Conservation (phyloP, 805 yeast species). For the Wickerhamomyces xylosicus region DNA sequence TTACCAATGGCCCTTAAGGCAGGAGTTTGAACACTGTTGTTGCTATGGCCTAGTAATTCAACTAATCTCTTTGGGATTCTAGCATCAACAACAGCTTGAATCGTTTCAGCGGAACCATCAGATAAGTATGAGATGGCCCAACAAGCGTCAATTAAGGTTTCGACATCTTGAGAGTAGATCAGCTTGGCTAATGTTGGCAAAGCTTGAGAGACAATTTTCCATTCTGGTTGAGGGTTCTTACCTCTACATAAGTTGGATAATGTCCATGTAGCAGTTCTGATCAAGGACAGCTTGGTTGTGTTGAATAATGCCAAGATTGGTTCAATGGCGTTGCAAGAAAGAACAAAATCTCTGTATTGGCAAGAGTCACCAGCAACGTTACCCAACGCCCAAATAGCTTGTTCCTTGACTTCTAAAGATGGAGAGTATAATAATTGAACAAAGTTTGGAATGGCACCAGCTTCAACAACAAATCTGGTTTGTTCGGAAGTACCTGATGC, state of each 20-base stretch:
- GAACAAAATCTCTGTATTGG: constrained; percentile 78
- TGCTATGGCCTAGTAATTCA: constrained; percentile 76
- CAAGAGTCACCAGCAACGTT: constrained; percentile 98
- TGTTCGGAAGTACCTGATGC: constrained; percentile 91
- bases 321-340: constrained; percentile 77
- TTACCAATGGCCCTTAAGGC: constrained; percentile 96
- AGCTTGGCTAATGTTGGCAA: constrained; percentile 87
- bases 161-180: constrained; percentile 83
- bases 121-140: constrained; percentile 96
- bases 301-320: constrained; percentile 76
- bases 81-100: constrained; percentile 94
- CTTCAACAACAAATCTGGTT: constrained; percentile 82
- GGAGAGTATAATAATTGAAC: constrained; percentile 72
- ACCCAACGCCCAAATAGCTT: constrained; percentile 98
- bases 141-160: constrained; percentile 93
- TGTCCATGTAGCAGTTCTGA: constrained; percentile 98
- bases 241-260: constrained; percentile 95
- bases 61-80: constrained; percentile 92
- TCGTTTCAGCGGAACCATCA: constrained; percentile 88
- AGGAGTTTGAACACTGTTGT: constrained; percentile 88
- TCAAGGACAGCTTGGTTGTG: constrained; percentile 76
- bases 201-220: constrained; percentile 79
- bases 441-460: constrained; percentile 89
- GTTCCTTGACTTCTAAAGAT: constrained; percentile 90
- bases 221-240: constrained; percentile 91